Conservation (phyloP, 352 stramenopile species). For the Phytophthora aleatoria region DNA sequence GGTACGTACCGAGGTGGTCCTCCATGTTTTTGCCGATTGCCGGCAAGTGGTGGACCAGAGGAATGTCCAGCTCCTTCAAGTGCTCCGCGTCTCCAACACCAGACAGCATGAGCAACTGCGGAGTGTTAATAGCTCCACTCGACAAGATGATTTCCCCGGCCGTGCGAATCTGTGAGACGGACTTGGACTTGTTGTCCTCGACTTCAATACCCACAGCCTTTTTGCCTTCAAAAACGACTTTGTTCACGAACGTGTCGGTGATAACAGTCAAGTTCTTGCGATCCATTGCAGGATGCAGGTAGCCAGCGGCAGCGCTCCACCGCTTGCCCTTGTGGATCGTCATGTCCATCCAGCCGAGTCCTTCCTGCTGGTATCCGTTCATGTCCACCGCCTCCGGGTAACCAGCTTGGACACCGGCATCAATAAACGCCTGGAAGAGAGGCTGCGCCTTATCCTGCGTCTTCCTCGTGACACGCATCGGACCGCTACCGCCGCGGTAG, state of each 20-base stretch:
- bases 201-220: constrained; percentile 68
- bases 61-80: constrained; percentile 70
- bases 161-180: constrained; percentile 44
- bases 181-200: constrained; percentile 63
- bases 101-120: constrained; percentile 83
- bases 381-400: constrained; percentile 85
- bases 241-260: constrained; percentile 79
- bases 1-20: constrained; percentile 82
- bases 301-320: constrained; percentile 68
- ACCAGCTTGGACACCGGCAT: constrained; percentile 72
- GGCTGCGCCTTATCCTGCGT: constrained; percentile 57
- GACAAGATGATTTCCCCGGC: constrained; percentile 88
- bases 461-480: constrained; percentile 63
- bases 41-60: constrained; percentile 71
- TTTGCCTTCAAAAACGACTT: constrained; percentile 79
- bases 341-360: constrained; percentile 87
- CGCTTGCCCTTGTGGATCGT: constrained; percentile 80
- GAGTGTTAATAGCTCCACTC: constrained; percentile 84
- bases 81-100: constrained; percentile 74
- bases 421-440: constrained; percentile 83
- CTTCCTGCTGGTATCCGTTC: constrained; percentile 88
- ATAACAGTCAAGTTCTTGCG: constrained; percentile 71
- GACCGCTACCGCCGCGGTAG: constrained; percentile 73
- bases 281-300: constrained; percentile 57
- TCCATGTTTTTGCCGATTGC: constrained; percentile 86